phyloP scores from a whole-genome alignment of 2,329 filamentous ascomycete species.

The Fusarium solani-melongenae region DNA sequence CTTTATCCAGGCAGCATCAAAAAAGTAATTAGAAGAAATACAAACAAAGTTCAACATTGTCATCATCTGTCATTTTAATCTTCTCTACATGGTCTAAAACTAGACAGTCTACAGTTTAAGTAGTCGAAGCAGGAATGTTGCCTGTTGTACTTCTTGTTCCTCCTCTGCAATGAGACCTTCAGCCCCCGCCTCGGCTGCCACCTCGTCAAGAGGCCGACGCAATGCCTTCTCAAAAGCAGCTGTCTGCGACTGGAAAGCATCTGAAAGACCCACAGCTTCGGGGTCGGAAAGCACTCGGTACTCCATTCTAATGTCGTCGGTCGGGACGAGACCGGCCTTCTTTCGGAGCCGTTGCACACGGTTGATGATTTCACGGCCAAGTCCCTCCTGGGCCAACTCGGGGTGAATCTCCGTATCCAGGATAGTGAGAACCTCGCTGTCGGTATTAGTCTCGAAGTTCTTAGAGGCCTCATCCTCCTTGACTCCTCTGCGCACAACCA shows the following conservation, averaged over 20 bases:
- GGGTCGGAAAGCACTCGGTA: slow-evolving; percentile 85
- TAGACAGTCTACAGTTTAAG: slow-evolving; percentile 70
- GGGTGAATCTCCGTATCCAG: slow-evolving; percentile 86
- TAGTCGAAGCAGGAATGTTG: slow-evolving; percentile 80
- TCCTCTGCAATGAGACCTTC: slow-evolving; percentile 77
- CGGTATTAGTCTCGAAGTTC: slow-evolving; percentile 86
- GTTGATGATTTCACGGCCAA: slow-evolving; percentile 93
- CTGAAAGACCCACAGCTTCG: slow-evolving; percentile 77
- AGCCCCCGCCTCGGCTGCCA: slow-evolving; percentile 35
- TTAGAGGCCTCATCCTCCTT: slow-evolving; percentile 77
- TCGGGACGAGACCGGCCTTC: slow-evolving; percentile 89
- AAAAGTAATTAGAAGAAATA: slow-evolving; percentile 37
- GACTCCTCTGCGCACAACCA: slow-evolving; percentile 80
- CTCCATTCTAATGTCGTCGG: slow-evolving; percentile 96
- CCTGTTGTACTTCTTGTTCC: slow-evolving; percentile 86
- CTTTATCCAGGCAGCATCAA: slow-evolving; percentile 40
- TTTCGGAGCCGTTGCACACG: slow-evolving; percentile 93
- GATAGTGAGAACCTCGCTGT: slow-evolving; percentile 90
- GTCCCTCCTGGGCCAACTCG: slow-evolving; percentile 86
- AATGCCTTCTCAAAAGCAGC: slow-evolving; percentile 80
- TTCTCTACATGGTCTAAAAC: slow-evolving; percentile 13
- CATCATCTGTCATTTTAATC: slow-evolving; percentile 23
- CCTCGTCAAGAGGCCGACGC: slow-evolving; percentile 75
- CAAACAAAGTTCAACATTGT: slow-evolving; percentile 10
- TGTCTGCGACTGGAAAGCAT: slow-evolving; percentile 76